Percentiles rank a stretch among this genome's conserved stretches.
Conservation (phyloP, 176 grass and related monocot species). For the Avena atlantica region DNA sequence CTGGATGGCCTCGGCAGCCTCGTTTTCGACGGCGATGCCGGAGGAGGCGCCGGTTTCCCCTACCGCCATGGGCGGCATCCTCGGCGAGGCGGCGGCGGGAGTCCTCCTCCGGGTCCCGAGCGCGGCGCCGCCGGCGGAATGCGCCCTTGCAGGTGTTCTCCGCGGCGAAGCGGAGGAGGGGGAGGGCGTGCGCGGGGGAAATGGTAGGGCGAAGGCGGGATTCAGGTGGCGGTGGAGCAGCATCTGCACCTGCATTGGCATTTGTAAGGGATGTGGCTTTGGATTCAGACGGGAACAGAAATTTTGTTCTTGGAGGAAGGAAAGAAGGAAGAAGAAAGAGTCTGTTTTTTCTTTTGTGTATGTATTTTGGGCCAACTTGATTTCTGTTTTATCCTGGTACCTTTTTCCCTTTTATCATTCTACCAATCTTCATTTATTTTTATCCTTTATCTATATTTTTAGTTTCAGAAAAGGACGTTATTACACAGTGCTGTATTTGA, state of each 20-base stretch:
- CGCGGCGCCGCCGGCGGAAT: conserved; percentile 20
- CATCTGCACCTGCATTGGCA: conserved; percentile 20
- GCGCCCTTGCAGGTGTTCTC: conserved; percentile 13
- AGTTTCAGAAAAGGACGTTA: too few relatives aligned
- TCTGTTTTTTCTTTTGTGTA: not conserved
- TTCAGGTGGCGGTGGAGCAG: conserved; percentile 33
- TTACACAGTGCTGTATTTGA: too few relatives aligned
- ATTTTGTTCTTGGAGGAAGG: not conserved
- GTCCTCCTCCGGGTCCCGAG: not conserved
- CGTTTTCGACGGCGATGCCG: not conserved
- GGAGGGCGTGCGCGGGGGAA: conserved; percentile 1
- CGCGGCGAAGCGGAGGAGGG: not conserved
- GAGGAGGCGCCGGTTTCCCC: not conserved
- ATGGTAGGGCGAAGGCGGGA: not conserved
- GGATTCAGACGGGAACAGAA: not conserved
- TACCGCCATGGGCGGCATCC: conserved; percentile 23
- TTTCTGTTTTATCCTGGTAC: not conserved
- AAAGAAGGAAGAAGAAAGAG: not conserved
- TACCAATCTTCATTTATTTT: too few relatives aligned
- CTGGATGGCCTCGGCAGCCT: conserved; percentile 19
- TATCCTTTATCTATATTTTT: too few relatives aligned
- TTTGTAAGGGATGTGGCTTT: conserved; percentile 19
- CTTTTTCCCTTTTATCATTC: not conserved
- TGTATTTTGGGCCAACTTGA: not conserved
- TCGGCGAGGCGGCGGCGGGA: not conserved